Evolutionary conservation across 371 early-diverging fungal species (phyloP).

Genomic region (Fennellomyces sp.): DNA sequence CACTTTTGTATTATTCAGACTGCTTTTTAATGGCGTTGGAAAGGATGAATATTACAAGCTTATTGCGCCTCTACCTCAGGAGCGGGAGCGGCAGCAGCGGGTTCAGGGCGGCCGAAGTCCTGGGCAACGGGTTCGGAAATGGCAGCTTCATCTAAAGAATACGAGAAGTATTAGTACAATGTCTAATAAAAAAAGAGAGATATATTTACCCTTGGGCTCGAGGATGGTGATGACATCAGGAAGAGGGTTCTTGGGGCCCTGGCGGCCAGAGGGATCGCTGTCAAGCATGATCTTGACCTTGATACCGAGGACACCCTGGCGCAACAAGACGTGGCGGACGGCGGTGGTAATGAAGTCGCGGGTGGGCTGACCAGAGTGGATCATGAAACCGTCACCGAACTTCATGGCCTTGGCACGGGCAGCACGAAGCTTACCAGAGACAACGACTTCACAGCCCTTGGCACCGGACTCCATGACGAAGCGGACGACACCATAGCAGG

Average conservation of each 20-base stretch:
- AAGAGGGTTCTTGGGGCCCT: conserved; percentile 94
- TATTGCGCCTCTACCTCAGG: conserved; percentile 20
- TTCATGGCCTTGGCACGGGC: conserved; percentile 99
- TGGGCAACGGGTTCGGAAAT: conserved; percentile 79
- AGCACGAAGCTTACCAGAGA: conserved; percentile 99
- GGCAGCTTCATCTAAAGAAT: conserved; percentile 56
- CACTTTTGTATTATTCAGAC: not conserved
- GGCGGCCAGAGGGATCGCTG: conserved; percentile 93
- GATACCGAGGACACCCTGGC: conserved; percentile 99
- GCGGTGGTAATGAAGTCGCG: conserved; percentile 97
- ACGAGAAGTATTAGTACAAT: not conserved
- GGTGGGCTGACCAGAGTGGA: conserved; percentile 98
- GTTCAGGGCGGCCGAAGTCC: conserved; percentile 64
- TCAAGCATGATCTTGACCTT: conserved; percentile 99
- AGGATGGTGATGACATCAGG: conserved; percentile 97
- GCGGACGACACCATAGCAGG: conserved; percentile 98
- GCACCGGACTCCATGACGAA: conserved; percentile 99
- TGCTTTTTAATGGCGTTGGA: conserved; percentile 2
- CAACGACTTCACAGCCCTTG: conserved; percentile 99
- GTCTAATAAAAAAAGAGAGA: not conserved
- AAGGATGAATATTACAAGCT: conserved; percentile 3
- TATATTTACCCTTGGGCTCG: conserved; percentile 72
- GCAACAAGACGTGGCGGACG: conserved; percentile 96
- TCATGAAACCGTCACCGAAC: conserved; percentile 99
- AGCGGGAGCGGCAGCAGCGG: conserved; percentile 31